Evolutionary conservation across 331 rosid genomes (phyloP), one percentile per base, ranked within the genome.

Genomic region (Arachis monticola): DNA sequence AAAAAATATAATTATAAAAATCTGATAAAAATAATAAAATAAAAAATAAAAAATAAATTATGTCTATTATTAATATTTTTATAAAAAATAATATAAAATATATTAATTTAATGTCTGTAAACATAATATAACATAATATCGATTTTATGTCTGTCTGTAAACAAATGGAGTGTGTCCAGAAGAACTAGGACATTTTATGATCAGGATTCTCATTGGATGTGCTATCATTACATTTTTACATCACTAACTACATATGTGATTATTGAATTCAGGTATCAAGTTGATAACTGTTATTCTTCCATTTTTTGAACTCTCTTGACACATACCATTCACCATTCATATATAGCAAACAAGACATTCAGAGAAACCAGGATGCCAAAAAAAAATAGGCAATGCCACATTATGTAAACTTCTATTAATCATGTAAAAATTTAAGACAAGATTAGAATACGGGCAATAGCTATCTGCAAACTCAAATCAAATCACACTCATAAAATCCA

Each of bases 401-500:
- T 4, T 13, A 64, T 64, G 12, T 2, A 32, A 32, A 32, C 38
- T 32, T 32, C 3, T 32, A 32, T 32, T 32, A 64, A 17, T 41
- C 8, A 13, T 4, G 1, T 12, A n/a, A 40, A 38, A n/a, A 38
- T 62, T n/a, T n/a, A 6, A 40, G 47, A 40, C 1, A 9, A 41
- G 40, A 38, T 48, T 41, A 3, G 50, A 57, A 27, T 22, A 57
- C 38, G 7, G 17, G 30, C 8, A 27, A 5, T 57, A 17, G 62
- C 11, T 57, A 22, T 27, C 53, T 64, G 45, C 22, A 40, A 57
- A 47, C n/a, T 77, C 70, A 77, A 59, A 77, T 13, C 53, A 77
- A 59, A 77, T 13, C 53, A 77, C 32, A 60, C 75, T 77, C 7
- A 30, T 27, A 50, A 47, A 61, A 68, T 74, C 79, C 52, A 71